Conservation (phyloP, 192 early-diverging fungal species). For the Geosiphon pyriformis region DNA sequence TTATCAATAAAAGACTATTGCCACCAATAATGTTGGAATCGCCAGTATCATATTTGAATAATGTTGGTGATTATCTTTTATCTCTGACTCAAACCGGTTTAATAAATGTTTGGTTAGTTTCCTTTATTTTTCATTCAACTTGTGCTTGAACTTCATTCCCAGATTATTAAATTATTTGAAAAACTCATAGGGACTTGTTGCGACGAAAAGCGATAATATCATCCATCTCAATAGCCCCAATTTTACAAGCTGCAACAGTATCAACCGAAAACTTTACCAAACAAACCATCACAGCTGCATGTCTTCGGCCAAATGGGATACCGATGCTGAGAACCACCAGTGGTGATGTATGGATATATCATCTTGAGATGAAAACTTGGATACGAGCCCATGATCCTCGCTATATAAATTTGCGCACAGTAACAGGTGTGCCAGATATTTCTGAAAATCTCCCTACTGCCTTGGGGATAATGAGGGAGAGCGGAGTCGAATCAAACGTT, state of each 20-base stretch:
- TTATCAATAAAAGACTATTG: constrained; percentile 44
- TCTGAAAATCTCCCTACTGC: constrained; percentile 3
- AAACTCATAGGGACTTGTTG: constrained; percentile 58
- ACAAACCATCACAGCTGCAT: constrained; percentile 49
- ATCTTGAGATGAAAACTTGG: constrained; percentile 60
- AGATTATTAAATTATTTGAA: too few relatives aligned
- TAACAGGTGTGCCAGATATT: constrained; percentile 37
- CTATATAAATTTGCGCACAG: constrained; percentile 38
- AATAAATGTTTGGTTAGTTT: constrained; percentile 59
- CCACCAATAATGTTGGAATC: constrained; percentile 63
- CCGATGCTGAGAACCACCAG: constrained; percentile 60
- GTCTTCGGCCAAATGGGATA: constrained; percentile 55
- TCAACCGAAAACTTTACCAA: constrained; percentile 23
- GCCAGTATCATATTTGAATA: constrained; percentile 52
- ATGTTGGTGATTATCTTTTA: constrained; percentile 56
- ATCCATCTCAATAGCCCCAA: constrained; percentile 58
- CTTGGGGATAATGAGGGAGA: constrained; percentile 25
- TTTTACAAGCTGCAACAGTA: constrained; percentile 45
- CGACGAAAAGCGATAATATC: constrained; percentile 44
- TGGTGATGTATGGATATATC: constrained; percentile 60
- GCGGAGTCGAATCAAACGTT: constrained; percentile 21
- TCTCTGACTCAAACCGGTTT: constrained; percentile 57
- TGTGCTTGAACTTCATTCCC: too few relatives aligned
- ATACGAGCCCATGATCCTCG: constrained; percentile 58
- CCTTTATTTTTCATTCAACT: too few relatives aligned